Conservation (phyloP, 1,284 basidiomycete genomes). For the Boletus semigastroideus region DNA sequence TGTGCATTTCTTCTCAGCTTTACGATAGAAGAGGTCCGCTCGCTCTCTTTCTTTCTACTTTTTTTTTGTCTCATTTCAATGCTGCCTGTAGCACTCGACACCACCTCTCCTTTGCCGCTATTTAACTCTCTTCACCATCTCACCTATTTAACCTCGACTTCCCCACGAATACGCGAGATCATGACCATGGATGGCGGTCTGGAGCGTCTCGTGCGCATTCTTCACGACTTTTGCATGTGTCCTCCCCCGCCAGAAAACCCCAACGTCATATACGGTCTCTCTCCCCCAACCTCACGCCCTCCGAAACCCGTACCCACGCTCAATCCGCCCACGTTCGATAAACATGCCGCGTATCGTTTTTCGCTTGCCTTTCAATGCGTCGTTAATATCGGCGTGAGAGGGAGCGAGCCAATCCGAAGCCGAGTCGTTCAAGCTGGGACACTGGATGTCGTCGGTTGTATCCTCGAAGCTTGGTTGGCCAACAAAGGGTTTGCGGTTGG, state of each 20-base stretch:
- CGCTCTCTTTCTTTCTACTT: not conserved
- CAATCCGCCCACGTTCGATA: slow-evolving; percentile 72
- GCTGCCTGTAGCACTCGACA: slow-evolving; percentile 78
- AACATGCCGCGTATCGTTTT: slow-evolving; percentile 83
- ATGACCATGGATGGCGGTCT: slow-evolving; percentile 97
- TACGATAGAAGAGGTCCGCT: slow-evolving; percentile 92
- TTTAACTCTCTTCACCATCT: slow-evolving; percentile 98
- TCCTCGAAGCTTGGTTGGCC: slow-evolving; percentile 90
- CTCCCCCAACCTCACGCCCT: slow-evolving; percentile 55
- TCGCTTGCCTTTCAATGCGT: slow-evolving; percentile 95
- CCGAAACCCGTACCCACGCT: slow-evolving; percentile 55
- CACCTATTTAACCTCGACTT: slow-evolving; percentile 96
- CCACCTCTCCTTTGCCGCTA: slow-evolving; percentile 85
- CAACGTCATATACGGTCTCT: slow-evolving; percentile 69
- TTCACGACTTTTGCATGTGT: slow-evolving; percentile 82
- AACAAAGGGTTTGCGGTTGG: slow-evolving; percentile 80
- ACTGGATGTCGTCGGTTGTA: slow-evolving; percentile 91
- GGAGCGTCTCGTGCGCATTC: slow-evolving; percentile 90
- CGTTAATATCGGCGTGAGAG: slow-evolving; percentile 96
- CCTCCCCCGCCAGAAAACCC: slow-evolving; percentile 77
- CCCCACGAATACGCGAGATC: slow-evolving; percentile 96
- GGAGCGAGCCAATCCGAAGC: slow-evolving; percentile 89
- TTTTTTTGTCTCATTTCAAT: slow-evolving; percentile 19
- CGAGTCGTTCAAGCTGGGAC: slow-evolving; percentile 96
- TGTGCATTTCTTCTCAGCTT: slow-evolving; percentile 91